Evolutionary conservation across 768 basidiomycete species (phyloP).

Genomic region (Chiua virens): DNA sequence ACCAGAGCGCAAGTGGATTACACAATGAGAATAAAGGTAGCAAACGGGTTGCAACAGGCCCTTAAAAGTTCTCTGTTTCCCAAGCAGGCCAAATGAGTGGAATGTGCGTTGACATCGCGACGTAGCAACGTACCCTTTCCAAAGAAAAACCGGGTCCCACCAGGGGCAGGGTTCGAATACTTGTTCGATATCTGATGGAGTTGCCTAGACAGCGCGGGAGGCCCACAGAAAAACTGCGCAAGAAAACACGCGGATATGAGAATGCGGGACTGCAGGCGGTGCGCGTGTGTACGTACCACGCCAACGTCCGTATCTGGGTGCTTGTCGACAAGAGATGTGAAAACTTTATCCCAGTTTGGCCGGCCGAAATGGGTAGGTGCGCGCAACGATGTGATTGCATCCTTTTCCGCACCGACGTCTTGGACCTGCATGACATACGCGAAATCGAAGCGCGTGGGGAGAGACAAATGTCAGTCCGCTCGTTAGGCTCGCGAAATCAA

Average conservation of each 20-base stretch:
- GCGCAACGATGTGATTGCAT: constrained; percentile 84
- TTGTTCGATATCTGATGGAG: constrained; percentile 84
- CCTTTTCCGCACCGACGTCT: constrained; percentile 91
- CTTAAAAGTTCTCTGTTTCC: constrained; percentile 24
- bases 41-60: background rate
- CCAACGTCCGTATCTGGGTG: constrained; percentile 90
- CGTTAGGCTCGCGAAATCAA: background rate
- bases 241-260: constrained; percentile 1
- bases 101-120: background rate
- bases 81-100: constrained; percentile 3
- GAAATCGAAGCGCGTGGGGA: background rate
- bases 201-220: constrained; percentile 62
- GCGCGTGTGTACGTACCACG: constrained; percentile 48
- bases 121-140: constrained; percentile 66
- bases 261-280: background rate
- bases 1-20: constrained; percentile 1
- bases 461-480: constrained; percentile 1
- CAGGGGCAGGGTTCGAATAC: constrained; percentile 70
- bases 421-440: constrained; percentile 49
- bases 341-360: constrained; percentile 82
- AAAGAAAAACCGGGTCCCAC: constrained; percentile 84
- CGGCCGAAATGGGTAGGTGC: constrained; percentile 93
- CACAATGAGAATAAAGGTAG: too few relatives aligned
- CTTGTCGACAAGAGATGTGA: constrained; percentile 70
- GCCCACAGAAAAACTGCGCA: constrained; percentile 81